phyloP scores from a whole-genome alignment of 257 asterid genomes.

The Scutellaria galericulata region DNA sequence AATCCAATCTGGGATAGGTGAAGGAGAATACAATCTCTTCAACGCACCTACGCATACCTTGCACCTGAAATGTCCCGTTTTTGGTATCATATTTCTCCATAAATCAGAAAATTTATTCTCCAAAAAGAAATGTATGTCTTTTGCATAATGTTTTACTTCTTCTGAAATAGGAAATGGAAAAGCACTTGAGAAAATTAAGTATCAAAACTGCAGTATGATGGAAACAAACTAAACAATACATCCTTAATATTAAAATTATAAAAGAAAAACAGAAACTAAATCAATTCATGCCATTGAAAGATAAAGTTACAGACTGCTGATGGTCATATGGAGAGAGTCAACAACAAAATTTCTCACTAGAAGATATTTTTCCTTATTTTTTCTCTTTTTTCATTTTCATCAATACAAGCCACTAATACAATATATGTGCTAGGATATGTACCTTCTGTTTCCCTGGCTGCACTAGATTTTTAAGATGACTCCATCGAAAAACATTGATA shows the following conservation, averaged over 20 bases:
- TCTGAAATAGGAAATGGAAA: constrained; percentile 14
- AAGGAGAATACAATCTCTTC: constrained; percentile 85
- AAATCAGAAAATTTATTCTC: not conserved
- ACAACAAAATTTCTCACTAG: constrained; percentile 4
- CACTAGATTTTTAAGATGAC: constrained; percentile 63
- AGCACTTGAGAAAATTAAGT: not conserved
- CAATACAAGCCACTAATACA: not conserved
- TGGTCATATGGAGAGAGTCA: constrained; percentile 2
- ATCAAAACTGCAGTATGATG: constrained; percentile 9
- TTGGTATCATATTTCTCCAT: constrained; percentile 3
- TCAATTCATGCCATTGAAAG: constrained; percentile 6
- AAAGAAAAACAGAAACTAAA: constrained; percentile 2
- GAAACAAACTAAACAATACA: not conserved
- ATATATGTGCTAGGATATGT: constrained; percentile 20
- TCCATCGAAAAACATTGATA: constrained; percentile 73
- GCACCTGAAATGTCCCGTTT: constrained; percentile 47
- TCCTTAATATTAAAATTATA: not conserved
- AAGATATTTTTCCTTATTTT: not conserved
- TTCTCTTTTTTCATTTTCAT: not conserved
- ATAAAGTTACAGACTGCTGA: constrained; percentile 7
- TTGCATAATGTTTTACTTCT: not conserved
- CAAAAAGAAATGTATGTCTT: not conserved
- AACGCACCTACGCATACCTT: constrained; percentile 72
- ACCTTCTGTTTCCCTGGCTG: constrained; percentile 90
- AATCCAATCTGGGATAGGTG: constrained; percentile 93